Conservation (phyloP, 345 rosid species). For the Arabidopsis suecica region DNA sequence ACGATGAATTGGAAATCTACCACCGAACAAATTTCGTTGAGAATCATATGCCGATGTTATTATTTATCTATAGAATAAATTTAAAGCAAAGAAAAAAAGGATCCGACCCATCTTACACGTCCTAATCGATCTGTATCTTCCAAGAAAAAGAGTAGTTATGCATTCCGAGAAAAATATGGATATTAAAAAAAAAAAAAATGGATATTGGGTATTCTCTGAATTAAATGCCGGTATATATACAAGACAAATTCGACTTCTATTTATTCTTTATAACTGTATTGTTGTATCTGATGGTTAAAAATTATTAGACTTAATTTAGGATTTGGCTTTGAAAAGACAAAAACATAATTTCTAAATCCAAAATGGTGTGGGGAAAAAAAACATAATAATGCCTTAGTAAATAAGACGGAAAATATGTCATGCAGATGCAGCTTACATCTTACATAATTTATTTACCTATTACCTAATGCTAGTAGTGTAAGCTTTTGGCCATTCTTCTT, state of each 20-base stretch:
- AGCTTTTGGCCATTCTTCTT: no score
- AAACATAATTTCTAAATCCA: neutral
- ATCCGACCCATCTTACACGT: no score
- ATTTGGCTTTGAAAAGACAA: neutral
- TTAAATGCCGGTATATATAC: constrained; percentile 5
- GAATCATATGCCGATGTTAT: neutral
- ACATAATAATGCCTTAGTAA: neutral
- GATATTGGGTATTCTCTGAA: constrained; percentile 16
- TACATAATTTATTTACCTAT: neutral
- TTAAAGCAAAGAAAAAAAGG: no score
- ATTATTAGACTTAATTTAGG: neutral
- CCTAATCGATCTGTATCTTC: constrained; percentile 27
- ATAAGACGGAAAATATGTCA: neutral
- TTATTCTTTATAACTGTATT: neutral
- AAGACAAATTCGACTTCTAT: neutral
- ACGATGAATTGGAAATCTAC: no score
- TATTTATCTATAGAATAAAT: no score
- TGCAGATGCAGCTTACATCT: neutral
- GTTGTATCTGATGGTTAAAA: neutral
- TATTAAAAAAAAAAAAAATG: constrained; percentile 34
- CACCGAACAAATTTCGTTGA: no score
- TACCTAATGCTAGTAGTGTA: no score
- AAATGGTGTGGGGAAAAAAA: neutral
- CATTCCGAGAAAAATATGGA: constrained; percentile 17
- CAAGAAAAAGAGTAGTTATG: neutral